phyloP scores from a whole-genome alignment of 2,329 filamentous ascomycete genomes.

The Dothidotthia symphoricarpi region DNA sequence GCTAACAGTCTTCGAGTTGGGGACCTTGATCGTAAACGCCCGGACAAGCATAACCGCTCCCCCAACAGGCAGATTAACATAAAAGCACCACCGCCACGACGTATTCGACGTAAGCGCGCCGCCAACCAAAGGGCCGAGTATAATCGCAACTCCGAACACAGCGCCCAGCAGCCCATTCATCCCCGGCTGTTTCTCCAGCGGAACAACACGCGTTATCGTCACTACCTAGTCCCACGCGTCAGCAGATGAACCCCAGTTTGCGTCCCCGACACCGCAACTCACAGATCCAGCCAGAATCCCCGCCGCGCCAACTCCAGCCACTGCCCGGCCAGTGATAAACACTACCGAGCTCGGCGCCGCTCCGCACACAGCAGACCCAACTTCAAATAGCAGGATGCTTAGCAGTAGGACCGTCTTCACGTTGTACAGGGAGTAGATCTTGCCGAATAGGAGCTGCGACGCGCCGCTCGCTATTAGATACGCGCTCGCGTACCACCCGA shows the following conservation, averaged over 20 bases:
- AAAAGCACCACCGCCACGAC: constrained; percentile 56
- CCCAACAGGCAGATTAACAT: constrained; percentile 23
- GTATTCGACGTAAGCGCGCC: constrained; percentile 55
- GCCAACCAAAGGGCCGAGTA: constrained; percentile 15
- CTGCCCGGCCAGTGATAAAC: constrained; percentile 48
- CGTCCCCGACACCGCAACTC: too few species aligned
- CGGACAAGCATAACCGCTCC: constrained; percentile 9
- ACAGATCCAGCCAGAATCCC: constrained; percentile 46
- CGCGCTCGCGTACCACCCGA: constrained; percentile 25
- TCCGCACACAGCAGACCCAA: constrained; percentile 39
- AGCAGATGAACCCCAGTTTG: neutral
- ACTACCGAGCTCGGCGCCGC: constrained; percentile 44
- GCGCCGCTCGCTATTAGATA: constrained; percentile 45
- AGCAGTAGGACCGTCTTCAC: constrained; percentile 38
- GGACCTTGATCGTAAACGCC: too few species aligned
- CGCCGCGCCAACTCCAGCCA: constrained; percentile 47
- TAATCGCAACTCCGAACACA: constrained; percentile 43
- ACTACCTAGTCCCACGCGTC: too few species aligned
- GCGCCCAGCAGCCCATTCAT: constrained; percentile 46
- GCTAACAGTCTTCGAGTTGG: constrained; percentile 1
- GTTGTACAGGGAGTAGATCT: constrained; percentile 47
- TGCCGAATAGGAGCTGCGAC: constrained; percentile 49
- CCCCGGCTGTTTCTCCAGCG: constrained; percentile 42
- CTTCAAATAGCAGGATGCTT: constrained; percentile 42
- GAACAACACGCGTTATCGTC: constrained; percentile 40